Evolutionary conservation across 495 filamentous ascomycete genomes (phyloP).

Genomic region (Pyrenula massariospora): DNA sequence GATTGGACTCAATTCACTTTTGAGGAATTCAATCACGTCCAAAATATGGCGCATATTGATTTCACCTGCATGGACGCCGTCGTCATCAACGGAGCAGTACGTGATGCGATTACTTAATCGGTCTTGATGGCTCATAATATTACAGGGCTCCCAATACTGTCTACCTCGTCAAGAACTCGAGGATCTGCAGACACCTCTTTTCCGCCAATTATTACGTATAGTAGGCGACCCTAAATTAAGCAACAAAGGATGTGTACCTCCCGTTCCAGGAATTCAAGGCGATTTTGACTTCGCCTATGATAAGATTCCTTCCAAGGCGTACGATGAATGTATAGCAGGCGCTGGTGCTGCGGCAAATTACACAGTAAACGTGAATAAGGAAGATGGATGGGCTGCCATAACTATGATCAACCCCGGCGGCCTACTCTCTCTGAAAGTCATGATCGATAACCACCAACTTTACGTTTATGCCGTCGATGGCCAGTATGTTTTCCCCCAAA

Average conservation of each 20-base stretch:
- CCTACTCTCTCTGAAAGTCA: constrained; percentile 23
- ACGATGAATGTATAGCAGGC: constrained; percentile 28
- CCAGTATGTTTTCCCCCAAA: constrained; percentile 21
- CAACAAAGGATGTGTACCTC: constrained; percentile 5
- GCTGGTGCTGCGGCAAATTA: constrained; percentile 22
- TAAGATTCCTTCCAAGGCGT: constrained; percentile 22
- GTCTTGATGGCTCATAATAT: no score
- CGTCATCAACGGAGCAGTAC: constrained; percentile 42
- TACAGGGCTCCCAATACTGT: background rate
- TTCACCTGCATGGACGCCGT: constrained; percentile 29
- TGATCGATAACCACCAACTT: constrained; percentile 30
- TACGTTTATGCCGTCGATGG: constrained; percentile 32
- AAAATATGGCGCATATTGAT: constrained; percentile 13
- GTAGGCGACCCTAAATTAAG: background rate
- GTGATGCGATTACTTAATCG: constrained; percentile 36
- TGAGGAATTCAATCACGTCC: constrained; percentile 25
- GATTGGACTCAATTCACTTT: constrained; percentile 44
- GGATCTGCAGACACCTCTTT: background rate
- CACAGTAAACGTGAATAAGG: constrained; percentile 15
- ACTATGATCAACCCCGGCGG: constrained; percentile 33
- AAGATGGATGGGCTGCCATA: constrained; percentile 29
- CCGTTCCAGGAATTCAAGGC: constrained; percentile 18
- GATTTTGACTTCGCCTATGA: constrained; percentile 17
- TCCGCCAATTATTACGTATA: background rate
- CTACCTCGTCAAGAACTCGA: background rate